Evolutionary conservation across 2,329 filamentous ascomycete genomes (phyloP).

Genomic region (Trichoderma brevicompactum): DNA sequence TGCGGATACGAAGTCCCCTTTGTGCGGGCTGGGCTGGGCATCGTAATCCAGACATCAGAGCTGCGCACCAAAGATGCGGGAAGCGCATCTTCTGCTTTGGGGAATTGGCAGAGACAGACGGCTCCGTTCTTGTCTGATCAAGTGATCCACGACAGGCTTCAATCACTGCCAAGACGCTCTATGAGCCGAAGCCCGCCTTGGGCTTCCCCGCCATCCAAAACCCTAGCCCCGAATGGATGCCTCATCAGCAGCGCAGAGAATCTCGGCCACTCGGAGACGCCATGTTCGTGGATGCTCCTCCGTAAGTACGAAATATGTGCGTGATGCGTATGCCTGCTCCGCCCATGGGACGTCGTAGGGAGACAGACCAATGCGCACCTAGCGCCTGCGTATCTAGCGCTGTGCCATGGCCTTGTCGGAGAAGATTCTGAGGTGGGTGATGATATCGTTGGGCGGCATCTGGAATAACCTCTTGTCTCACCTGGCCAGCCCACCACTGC

Average conservation of each 20-base stretch:
- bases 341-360: background rate
- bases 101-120: slow-evolving; percentile 11
- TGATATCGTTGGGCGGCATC: background rate
- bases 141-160: slow-evolving; percentile 24
- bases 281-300: slow-evolving; percentile 7
- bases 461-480: slow-evolving; percentile 9
- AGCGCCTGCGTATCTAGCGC: background rate
- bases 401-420: background rate
- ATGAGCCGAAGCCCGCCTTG: slow-evolving; percentile 25
- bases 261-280: slow-evolving; percentile 21
- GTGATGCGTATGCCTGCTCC: slow-evolving; percentile 16
- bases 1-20: slow-evolving; percentile 23
- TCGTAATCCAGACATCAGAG: background rate
- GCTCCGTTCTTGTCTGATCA: slow-evolving; percentile 24
- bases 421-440: background rate
- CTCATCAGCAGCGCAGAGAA: slow-evolving; percentile 10
- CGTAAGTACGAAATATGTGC: slow-evolving; percentile 19
- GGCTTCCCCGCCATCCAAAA: slow-evolving; percentile 25
- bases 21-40: slow-evolving; percentile 17
- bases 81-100: slow-evolving; percentile 6
- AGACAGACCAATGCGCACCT: background rate
- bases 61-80: background rate
- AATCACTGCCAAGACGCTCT: slow-evolving; percentile 21
- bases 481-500: slow-evolving; percentile 11
- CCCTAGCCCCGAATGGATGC: slow-evolving; percentile 20